Evolutionary conservation across 768 basidiomycete species (phyloP), one percentile per base, ranked within the genome.

Genomic region (Paxillus involutus): DNA sequence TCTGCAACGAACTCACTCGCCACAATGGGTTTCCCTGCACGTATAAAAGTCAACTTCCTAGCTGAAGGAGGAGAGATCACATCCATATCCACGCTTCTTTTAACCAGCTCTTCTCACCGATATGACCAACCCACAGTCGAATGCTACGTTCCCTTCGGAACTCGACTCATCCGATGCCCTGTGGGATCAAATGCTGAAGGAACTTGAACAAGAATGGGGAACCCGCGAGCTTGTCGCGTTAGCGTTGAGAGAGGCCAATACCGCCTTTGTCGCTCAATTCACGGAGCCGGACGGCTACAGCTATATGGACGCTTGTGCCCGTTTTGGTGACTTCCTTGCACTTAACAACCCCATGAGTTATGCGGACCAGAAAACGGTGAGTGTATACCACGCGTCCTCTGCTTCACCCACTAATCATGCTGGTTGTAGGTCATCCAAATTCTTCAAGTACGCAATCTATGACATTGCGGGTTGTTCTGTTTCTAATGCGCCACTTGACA

Each of bases 361-460:
- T 0, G 8, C 32, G 10, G 55, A 68, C 36, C 66, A 63, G 43
- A 26, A 51, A 36, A 16, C 4, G 45, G 65, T 66, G 49, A 4
- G 58, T 21, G 3, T 24, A 14, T 41, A 39, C 21, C 45, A 12
- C 8, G 3, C 42, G n/a, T 35, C 1, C 11, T 42, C n/a, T 2
- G 4, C 4, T 46, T 49, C 49, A 10, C 24, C 42, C 3, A 24
- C 52, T 59, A 19, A 67, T 10, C 17, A 11, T 24, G 17, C 24
- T 19, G 17, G 6, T 3, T 16, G 1, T 35, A 66, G 64, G 13
- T 63, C 11, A 8, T 66, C 12, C 44, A 63, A 13, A 48, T 44
- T 9, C 53, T 68, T 29, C 61, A 68, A 49, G 65, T 63, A 51
- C 19, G 33, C 33, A 13, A 57, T 39, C 29, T 4, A 6, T 45